phyloP scores from a whole-genome alignment of 2,329 filamentous ascomycete genomes.

The Cyphellophora europaea region DNA sequence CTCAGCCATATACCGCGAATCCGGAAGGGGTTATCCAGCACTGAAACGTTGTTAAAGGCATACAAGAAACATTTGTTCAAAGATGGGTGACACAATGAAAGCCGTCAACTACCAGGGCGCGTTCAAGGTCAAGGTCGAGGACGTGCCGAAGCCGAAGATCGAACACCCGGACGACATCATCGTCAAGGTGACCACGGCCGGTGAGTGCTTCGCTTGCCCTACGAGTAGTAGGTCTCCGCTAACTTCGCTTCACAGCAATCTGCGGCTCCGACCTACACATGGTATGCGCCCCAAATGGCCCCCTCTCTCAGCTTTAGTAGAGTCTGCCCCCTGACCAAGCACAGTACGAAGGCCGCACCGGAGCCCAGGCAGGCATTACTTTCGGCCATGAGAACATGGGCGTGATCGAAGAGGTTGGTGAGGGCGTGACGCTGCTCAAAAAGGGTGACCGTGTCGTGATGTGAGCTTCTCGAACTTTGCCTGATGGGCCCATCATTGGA shows the following conservation, averaged over 20 bases:
- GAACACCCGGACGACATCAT: slow-evolving; percentile 57
- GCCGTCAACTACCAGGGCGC: slow-evolving; percentile 55
- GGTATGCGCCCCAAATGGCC: slow-evolving; percentile 14
- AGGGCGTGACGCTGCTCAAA: slow-evolving; percentile 51
- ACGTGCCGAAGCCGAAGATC: slow-evolving; percentile 49
- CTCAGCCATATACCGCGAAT: no score
- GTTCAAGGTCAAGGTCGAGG: slow-evolving; percentile 53
- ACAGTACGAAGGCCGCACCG: slow-evolving; percentile 58
- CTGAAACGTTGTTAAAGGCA: no score
- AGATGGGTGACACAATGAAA: slow-evolving; percentile 42
- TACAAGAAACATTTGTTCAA: no score
- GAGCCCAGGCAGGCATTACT: slow-evolving; percentile 51
- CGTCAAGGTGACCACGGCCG: slow-evolving; percentile 55
- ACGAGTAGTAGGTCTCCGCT: slow-evolving; percentile 3
- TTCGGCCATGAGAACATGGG: slow-evolving; percentile 58
- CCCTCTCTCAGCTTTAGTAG: neutral
- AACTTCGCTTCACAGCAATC: slow-evolving; percentile 30
- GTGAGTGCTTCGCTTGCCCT: slow-evolving; percentile 20
- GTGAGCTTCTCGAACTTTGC: slow-evolving; percentile 4
- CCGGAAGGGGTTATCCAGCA: no score
- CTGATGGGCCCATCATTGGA: neutral
- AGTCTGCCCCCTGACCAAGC: no score
- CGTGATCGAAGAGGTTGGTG: slow-evolving; percentile 44
- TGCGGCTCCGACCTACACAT: slow-evolving; percentile 44
- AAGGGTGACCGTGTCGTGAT: slow-evolving; percentile 56